These are phyloP conservation scores for Zostera marina DNA, from an alignment of 116 monocot genomes.

Conservation along the genomic window DNA sequence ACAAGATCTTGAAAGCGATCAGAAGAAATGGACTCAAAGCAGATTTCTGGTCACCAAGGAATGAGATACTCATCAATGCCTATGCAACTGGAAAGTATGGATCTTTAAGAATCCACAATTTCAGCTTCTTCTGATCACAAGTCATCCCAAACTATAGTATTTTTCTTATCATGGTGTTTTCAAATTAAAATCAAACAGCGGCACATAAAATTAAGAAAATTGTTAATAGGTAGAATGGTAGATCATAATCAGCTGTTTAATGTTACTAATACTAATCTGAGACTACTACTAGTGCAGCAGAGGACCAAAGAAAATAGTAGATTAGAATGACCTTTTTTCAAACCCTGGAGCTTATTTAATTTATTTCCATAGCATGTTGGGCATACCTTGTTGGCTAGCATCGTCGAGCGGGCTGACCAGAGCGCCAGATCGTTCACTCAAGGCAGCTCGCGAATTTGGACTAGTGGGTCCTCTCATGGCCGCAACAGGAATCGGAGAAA, in stretches of 20 bases:
- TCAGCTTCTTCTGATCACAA: constrained; percentile 30
- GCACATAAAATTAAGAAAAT: too few species aligned
- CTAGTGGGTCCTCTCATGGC: background rate
- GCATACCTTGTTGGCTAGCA: background rate
- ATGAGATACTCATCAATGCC: constrained; percentile 49
- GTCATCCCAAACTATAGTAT: too few species aligned
- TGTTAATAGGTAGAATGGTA: too few species aligned
- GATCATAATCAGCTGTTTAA: too few species aligned
- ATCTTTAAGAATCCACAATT: constrained; percentile 40
- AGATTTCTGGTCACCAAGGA: constrained; percentile 56
- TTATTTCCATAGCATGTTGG: constrained; percentile 2
- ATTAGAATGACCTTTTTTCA: background rate
- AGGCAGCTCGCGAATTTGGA: background rate
- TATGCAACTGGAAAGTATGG: constrained; percentile 27
- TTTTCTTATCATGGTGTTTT: too few species aligned
- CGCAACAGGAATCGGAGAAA: background rate
- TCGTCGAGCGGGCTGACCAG: background rate
- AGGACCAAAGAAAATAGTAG: background rate
- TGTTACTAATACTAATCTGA: too few species aligned
- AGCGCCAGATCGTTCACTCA: background rate
- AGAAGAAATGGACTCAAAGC: constrained; percentile 47
- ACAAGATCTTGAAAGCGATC: constrained; percentile 51
- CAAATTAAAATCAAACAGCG: too few species aligned
- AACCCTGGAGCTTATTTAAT: background rate
- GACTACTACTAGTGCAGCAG: background rate